A percentile compares a stretch with the other conserved stretches of the same genome.
phyloP scores from a whole-genome alignment of 2,329 filamentous ascomycete species.

The Chrysosporium queenslandicum region DNA sequence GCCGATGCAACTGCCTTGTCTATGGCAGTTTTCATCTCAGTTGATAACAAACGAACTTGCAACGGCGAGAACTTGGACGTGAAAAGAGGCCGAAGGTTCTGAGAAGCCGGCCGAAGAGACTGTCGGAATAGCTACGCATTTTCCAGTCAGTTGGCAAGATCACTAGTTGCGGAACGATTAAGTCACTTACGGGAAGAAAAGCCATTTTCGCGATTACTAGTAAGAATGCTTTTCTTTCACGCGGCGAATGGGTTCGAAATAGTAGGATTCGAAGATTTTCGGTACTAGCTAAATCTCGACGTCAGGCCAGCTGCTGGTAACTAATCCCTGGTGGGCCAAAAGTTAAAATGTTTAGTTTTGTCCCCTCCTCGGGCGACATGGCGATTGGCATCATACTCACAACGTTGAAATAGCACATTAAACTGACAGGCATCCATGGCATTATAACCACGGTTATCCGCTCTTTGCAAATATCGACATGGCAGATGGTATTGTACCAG shows the following conservation, averaged over 20 bases:
- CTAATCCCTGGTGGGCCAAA: too few species aligned
- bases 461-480: not conserved
- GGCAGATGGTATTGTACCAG: not conserved
- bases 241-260: too few species aligned
- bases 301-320: too few species aligned
- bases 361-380: too few species aligned
- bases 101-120: not conserved
- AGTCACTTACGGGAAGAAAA: not conserved
- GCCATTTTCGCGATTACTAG: not conserved
- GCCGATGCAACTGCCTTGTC: conserved; percentile 80
- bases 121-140: not conserved
- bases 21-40: conserved; percentile 70
- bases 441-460: too few species aligned
- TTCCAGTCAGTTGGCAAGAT: not conserved
- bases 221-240: not conserved
- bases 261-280: not conserved
- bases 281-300: too few species aligned
- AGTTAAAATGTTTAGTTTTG: too few species aligned
- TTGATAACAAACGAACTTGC: conserved; percentile 53
- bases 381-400: too few species aligned
- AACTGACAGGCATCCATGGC: too few species aligned
- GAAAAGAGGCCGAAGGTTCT: not conserved
- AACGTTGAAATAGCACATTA: too few species aligned
- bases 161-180: not conserved
- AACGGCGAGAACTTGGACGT: conserved; percentile 4